Evolutionary conservation across 306 rosid genomes (phyloP).

Genomic region (Erythrophleum fordii): DNA sequence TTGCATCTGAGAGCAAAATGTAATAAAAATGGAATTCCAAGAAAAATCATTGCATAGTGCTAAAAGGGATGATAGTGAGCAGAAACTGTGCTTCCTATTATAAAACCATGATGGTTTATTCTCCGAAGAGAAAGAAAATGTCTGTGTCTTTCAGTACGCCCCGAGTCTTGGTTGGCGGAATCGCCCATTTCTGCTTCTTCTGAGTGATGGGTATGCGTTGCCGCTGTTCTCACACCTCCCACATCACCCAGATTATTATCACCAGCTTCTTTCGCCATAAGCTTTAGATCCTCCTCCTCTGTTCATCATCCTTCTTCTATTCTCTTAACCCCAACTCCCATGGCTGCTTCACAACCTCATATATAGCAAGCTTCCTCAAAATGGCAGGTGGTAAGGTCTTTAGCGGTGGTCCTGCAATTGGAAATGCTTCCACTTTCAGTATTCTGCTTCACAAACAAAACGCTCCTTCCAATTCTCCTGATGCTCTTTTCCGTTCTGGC

Average conservation of each 20-base stretch:
- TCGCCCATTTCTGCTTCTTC: constrained; percentile 38
- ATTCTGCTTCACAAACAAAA: constrained; percentile 58
- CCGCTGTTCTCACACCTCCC: constrained; percentile 92
- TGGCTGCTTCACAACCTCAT: constrained; percentile 28
- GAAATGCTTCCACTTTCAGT: constrained; percentile 40
- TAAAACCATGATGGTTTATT: not conserved
- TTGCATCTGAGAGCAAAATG: too few relatives aligned
- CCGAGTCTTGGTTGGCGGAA: not conserved
- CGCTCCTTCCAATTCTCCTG: constrained; percentile 44
- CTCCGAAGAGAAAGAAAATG: not conserved
- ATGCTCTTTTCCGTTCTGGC: constrained; percentile 64
- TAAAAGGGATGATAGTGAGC: too few relatives aligned
- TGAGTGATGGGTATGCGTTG: constrained; percentile 91
- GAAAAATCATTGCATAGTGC: too few relatives aligned
- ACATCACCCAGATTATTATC: constrained; percentile 90
- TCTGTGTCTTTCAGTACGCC: not conserved
- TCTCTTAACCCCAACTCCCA: not conserved
- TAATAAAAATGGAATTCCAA: too few relatives aligned
- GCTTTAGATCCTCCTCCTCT: constrained; percentile 39
- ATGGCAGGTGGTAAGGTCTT: constrained; percentile 68
- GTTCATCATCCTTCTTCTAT: not conserved
- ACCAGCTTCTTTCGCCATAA: constrained; percentile 97
- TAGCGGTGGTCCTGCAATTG: constrained; percentile 7
- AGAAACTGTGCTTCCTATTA: too few relatives aligned
- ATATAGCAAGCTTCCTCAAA: not conserved